Conservation (phyloP, 78 protist species). For the Dictyostelium brefeldianum region DNA sequence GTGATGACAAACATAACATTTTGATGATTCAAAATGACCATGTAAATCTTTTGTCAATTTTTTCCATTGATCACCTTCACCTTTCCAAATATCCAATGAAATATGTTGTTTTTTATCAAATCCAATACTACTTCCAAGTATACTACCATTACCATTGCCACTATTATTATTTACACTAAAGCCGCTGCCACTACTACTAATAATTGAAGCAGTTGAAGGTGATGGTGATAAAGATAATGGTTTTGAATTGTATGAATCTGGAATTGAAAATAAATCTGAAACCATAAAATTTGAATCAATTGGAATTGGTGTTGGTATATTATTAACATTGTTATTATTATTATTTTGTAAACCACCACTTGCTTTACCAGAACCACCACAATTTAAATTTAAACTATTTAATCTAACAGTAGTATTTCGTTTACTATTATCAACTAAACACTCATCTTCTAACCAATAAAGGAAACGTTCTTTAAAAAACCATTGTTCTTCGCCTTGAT, state of each 20-base stretch:
- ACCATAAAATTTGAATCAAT: conserved; percentile 29
- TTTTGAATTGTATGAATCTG: not conserved
- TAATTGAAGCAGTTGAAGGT: not conserved
- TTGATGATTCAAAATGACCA: conserved; percentile 35
- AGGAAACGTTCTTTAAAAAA: conserved; percentile 68
- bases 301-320: conserved; percentile 51
- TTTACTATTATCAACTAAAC: conserved; percentile 31
- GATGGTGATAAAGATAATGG: conserved; percentile 15
- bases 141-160: not conserved
- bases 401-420: conserved; percentile 24
- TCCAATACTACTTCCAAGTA: not conserved
- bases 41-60: conserved; percentile 17
- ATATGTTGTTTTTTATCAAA: conserved; percentile 19
- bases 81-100: conserved; percentile 54
- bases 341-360: not conserved
- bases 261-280: conserved; percentile 25
- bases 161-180: conserved; percentile 5
- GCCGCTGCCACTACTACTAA: not conserved
- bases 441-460: conserved; percentile 76
- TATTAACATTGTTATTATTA: not conserved
- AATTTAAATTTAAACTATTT: no score
- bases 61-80: conserved; percentile 42
- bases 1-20: conserved; percentile 68
- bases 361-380: not conserved
- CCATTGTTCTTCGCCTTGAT: conserved; percentile 76